Evolutionary conservation across 2,329 filamentous ascomycete species (phyloP).

Genomic region (Fusarium euwallaceae): DNA sequence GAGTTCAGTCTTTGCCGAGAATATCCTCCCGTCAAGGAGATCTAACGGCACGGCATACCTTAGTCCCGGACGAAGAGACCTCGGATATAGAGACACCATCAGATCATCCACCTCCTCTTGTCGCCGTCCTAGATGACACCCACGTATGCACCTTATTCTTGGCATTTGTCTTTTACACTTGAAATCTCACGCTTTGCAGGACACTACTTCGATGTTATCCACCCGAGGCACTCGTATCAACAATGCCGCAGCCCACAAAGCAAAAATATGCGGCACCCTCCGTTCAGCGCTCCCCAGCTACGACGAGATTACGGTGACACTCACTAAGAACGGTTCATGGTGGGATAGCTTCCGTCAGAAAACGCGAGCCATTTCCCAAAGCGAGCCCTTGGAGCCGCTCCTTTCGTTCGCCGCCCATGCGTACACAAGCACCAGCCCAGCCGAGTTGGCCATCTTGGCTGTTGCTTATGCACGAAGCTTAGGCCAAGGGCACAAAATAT

Average conservation of each 20-base stretch:
- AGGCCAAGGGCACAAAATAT: background rate
- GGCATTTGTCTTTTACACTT: background rate
- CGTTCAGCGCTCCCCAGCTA: background rate
- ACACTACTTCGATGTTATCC: background rate
- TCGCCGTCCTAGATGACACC: background rate
- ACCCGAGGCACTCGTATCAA: background rate
- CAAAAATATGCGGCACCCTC: background rate
- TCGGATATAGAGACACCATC: background rate
- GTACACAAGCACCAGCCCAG: background rate
- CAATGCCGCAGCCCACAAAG: background rate
- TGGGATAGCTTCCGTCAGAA: conserved; percentile 1
- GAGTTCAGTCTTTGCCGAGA: background rate
- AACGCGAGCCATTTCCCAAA: background rate
- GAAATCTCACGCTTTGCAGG: background rate
- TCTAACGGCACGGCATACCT: background rate
- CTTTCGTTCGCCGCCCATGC: background rate
- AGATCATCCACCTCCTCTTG: background rate
- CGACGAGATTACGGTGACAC: background rate
- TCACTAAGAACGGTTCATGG: background rate
- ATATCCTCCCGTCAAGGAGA: background rate
- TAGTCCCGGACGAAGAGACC: background rate
- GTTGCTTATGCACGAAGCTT: background rate
- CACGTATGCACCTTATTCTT: background rate
- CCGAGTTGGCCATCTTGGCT: background rate
- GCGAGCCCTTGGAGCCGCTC: background rate